Percentiles rank a stretch among this genome's conserved stretches.
These are phyloP conservation scores for Stropharia rugosoannulata DNA, from an alignment of 768 basidiomycete species.

Conservation along the genomic window DNA sequence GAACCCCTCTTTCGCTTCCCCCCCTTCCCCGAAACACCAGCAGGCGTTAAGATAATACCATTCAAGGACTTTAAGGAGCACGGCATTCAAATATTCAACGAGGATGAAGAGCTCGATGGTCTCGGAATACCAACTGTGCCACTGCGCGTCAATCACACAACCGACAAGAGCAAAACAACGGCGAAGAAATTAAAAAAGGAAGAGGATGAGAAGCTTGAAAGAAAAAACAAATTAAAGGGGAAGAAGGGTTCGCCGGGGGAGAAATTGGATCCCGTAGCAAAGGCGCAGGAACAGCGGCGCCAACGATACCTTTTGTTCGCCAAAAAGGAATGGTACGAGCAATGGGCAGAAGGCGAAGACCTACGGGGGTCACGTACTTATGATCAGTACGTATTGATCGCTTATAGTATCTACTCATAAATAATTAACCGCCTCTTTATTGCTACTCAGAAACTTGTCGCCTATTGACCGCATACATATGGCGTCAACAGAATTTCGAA, in stretches of 20 bases:
- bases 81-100: conserved; percentile 51
- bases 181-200: conserved; percentile 45
- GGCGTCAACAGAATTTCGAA: conserved; percentile 56
- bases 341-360: conserved; percentile 65
- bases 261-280: conserved; percentile 12
- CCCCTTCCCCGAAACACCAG: conserved; percentile 25
- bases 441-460: conserved; percentile 35
- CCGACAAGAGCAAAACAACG: conserved; percentile 54
- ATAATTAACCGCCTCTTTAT: background rate
- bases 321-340: conserved; percentile 59
- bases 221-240: conserved; percentile 12
- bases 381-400: conserved; percentile 42
- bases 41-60: conserved; percentile 48
- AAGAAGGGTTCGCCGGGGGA: background rate
- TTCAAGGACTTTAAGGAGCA: conserved; percentile 57
- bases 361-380: conserved; percentile 41
- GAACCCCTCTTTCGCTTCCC: conserved; percentile 19
- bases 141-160: conserved; percentile 52
- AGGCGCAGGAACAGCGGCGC: conserved; percentile 16
- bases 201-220: conserved; percentile 21
- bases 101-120: conserved; percentile 58
- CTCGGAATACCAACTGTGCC: conserved; percentile 66
- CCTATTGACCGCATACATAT: conserved; percentile 57
- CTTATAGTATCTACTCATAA: background rate
- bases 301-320: conserved; percentile 17